Evolutionary conservation across 805 yeast species (phyloP), one percentile per base, ranked within the genome.

Genomic region (Candida sanyiensis): DNA sequence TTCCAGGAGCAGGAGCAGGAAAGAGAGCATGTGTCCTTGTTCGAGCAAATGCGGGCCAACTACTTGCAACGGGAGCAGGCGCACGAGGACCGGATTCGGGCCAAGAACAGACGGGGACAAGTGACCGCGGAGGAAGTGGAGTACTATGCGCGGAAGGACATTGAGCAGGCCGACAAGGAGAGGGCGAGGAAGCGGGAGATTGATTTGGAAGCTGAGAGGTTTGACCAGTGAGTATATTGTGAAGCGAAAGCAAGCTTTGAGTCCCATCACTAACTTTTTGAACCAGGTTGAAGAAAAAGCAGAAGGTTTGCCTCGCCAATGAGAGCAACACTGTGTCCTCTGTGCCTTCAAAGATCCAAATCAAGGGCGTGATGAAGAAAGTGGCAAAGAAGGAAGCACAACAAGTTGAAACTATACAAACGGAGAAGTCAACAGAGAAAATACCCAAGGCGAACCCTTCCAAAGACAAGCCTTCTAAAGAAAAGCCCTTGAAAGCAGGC

Each of bases 31-130:
- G 36, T 45, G 7, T 51, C 59, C 1, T 39, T 55, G 2, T 55
- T 41, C 22, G 57, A 55, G n/a, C 59, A 55, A 43, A 51, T 55
- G 57, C 48, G 44, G 33, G 18, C 45, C 19, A 55, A 54, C 38
- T 46, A 55, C 28, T 27, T 52, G 13, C 38, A 40, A 24, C 54
- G 50, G 40, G 59, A 55, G 25, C 35, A 31, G 12, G 51, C 45
- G 17, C 48, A 45, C 38, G 49, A 51, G 29, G 57, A 49, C 12
- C 52, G 52, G 28, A 44, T 50, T 12, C 44, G 47, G 18, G 44
- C 48, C 0, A 43, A 42, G 11, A 54, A 52, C 30, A 54, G 50
- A 27, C 39, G 49, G 1, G 38, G 45, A 24, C 44, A 39, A 20
- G 29, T 55, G 3, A 48, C 47, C 12, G 51, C 42, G 21, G 37